Evolutionary conservation across 176 grass and related monocot genomes (phyloP), one percentile per base, ranked within the genome.

Genomic region (Ensete glaucum): DNA sequence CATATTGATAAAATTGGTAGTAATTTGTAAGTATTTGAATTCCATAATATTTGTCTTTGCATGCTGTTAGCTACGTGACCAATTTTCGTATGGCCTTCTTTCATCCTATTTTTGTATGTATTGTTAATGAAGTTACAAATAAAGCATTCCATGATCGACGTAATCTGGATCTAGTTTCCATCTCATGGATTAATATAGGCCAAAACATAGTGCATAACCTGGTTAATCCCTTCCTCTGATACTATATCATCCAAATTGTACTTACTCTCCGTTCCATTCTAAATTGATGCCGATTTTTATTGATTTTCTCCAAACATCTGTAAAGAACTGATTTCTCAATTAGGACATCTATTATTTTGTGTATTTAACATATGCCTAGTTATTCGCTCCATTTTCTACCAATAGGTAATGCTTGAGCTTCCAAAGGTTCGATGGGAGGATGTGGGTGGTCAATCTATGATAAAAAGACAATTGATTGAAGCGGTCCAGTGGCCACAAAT

Each of bases 401-500:
- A 80, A 43, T 80, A 97, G 93, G 88, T 93, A 77, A 83, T 85
- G 82, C 85, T 98, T 79, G 94, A 98, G 67, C 85, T 98, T 82
- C 94, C 94, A 1, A 85, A 93, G 71, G 85, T 98, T 51, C 26
- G 43, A 43, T 98, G 94, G 90, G 86, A 91, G 76, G 94, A 98
- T 87, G 88, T 98, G 71, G 94, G 94, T 64, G 94, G 94, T 67
- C 90, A 93, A 87, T 55, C 48, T 20, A 87, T 83, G 72, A 79
- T 98, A 62, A 98, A 98, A 78, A 54, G 85, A 50, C 94, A 93
- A 67, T 81, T 98, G 69, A 91, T 93, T 72, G 88, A 98, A 86
- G 86, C 86, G 25, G 89, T 98, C 62, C 81, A 90, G 48, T 88
- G 72, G 80, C 90, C 93, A n/a, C 94, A 91, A 69, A 83, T 79